A percentile compares a stretch with the other conserved stretches of the same genome.
Conservation (phyloP, 2,329 filamentous ascomycete species). For the Sporothrix variecibatus region DNA sequence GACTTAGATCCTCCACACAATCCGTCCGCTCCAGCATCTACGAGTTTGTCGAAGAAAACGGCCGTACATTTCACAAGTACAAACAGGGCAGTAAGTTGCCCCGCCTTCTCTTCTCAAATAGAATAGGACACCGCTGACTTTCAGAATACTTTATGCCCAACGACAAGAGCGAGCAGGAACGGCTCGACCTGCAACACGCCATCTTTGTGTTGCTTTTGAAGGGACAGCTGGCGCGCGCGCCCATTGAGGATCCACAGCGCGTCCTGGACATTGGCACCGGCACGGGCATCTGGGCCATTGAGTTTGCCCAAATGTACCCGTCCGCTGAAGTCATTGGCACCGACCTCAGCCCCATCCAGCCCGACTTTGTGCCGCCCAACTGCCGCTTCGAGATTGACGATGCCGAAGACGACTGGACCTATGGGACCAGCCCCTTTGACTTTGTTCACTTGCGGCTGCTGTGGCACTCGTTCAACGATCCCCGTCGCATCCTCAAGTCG, state of each 20-base stretch:
- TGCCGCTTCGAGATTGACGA: constrained; percentile 67
- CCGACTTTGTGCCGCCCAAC: constrained; percentile 58
- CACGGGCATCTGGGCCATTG: constrained; percentile 28
- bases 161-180: constrained; percentile 31
- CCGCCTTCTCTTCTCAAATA: too few relatives aligned
- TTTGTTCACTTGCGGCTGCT: constrained; percentile 56
- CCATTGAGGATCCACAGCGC: constrained; percentile 29
- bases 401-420: constrained; percentile 54
- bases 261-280: constrained; percentile 32
- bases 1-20: constrained; percentile 24
- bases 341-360: constrained; percentile 56
- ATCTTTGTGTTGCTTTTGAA: constrained; percentile 30
- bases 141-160: constrained; percentile 31
- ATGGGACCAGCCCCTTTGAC: constrained; percentile 52
- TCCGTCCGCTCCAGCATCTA: constrained; percentile 30
- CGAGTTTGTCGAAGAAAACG: constrained; percentile 32
- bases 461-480: constrained; percentile 31
- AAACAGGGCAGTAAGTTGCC: constrained; percentile 29
- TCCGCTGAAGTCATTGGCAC: constrained; percentile 47
- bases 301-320: constrained; percentile 45
- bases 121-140: neutral
- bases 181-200: constrained; percentile 29
- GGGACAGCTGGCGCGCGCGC: constrained; percentile 31
- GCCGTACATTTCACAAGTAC: constrained; percentile 31
- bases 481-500: constrained; percentile 31